These are phyloP conservation scores for Coniochaeta prunicola DNA, from an alignment of 2,329 filamentous ascomycete genomes.

Conservation along the genomic window DNA sequence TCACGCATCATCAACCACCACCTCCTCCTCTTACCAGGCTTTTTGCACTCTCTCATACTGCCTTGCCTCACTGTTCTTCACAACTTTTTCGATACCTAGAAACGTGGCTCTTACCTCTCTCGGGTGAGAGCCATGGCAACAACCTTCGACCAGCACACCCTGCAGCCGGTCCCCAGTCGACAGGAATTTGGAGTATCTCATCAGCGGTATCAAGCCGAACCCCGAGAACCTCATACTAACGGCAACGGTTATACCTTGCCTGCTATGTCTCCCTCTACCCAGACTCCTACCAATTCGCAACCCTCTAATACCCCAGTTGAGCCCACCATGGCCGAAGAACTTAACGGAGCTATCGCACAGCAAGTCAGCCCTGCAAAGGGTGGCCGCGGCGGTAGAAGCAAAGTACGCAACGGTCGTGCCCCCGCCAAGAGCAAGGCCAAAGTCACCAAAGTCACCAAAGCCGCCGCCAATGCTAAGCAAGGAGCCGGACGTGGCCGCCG, in stretches of 20 bases:
- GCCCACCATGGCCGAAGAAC: background rate
- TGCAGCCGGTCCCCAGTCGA: background rate
- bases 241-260: constrained; percentile 13
- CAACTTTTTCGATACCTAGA: background rate
- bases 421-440: constrained; percentile 7
- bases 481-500: constrained; percentile 37
- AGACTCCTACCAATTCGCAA: background rate
- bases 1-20: background rate
- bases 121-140: constrained; percentile 1
- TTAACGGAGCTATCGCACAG: constrained; percentile 9
- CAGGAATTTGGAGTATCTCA: background rate
- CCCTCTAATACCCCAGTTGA: background rate
- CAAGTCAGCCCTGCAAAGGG: constrained; percentile 14
- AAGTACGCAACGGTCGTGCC: constrained; percentile 7
- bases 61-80: background rate
- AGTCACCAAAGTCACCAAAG: constrained; percentile 21
- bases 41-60: background rate
- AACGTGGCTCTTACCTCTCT: background rate
- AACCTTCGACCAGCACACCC: background rate
- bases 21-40: background rate
- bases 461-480: constrained; percentile 26
- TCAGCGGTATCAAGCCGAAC: background rate
- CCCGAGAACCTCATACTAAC: constrained; percentile 3
- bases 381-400: constrained; percentile 13
- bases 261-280: background rate